Base-by-base conservation (phyloP, 352 stramenopile species). In the Phytophthora kernoviae region DNA sequence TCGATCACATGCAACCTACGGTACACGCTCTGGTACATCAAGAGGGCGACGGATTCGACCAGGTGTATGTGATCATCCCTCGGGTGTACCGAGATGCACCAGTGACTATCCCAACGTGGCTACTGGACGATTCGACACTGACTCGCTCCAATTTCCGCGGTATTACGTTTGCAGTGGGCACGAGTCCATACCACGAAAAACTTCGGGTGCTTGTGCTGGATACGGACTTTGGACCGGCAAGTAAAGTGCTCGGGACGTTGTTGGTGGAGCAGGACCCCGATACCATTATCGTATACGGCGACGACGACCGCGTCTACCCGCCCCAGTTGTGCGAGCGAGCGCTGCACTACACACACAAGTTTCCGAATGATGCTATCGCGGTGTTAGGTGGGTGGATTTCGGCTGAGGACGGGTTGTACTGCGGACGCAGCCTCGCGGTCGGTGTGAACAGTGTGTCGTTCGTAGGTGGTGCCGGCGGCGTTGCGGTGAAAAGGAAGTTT, bases 271-370 rank as follows among this genome's bases (percentile, higher is more conserved):
- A 80, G 21, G 77, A 86, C 18, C 65, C 73, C 1, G 70, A 86
- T n/a, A 84, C 77, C 1, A 68, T 86, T n/a, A 81, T 86, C 52
- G 73, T 86, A 2, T 86, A 86, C 30, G 77, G 77, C 3, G 77
- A 86, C 42, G 72, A 86, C 42, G 77, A 86, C 30, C 71, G 73
- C 4, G 14, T 74, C 3, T 81, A 83, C 41, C 70, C 70, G 1
- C 41, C 53, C 4, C 67, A 86, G 33, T 40, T 86, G 2, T 70
- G 63, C n/a, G 68, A 75, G 30, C 70, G 77, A 9, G 61, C 59
- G 4, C 54, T 80, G 32, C 60, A 84, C 47, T 81, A 81, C 40
- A 75, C 71, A 37, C 58, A 68, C 54, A 81, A 80, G 51, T 84
- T 75, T 39, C 70, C 70, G 22, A 41, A 73, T 39, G 73, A 86